Conservation (phyloP, 495 filamentous ascomycete genomes). For the Extremus antarcticus region DNA sequence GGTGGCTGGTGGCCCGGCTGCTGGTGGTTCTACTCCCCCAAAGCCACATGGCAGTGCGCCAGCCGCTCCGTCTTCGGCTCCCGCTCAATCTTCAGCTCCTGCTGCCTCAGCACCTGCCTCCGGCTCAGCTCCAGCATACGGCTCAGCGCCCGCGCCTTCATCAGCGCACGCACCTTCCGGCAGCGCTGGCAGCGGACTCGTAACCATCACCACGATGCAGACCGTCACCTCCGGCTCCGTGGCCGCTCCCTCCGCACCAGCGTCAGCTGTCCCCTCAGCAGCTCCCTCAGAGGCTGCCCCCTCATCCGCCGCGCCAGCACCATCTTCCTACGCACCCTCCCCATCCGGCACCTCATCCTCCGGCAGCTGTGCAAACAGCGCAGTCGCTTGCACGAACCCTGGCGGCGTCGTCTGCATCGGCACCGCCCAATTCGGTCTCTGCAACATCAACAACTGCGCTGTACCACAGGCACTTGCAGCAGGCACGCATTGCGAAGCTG, state of each 20-base stretch:
- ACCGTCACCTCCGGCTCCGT: neutral
- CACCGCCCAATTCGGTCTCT: slow-evolving; percentile 24
- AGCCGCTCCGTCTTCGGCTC: neutral
- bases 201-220: neutral
- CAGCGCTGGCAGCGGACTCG: neutral
- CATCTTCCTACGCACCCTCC: slow-evolving; percentile 1
- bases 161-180: neutral
- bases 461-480: slow-evolving; percentile 23
- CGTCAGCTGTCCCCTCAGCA: slow-evolving; percentile 1
- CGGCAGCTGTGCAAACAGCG: slow-evolving; percentile 12
- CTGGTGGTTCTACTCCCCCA: neutral
- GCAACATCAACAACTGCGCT: slow-evolving; percentile 25
- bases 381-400: slow-evolving; percentile 23
- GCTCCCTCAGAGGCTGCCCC: slow-evolving; percentile 4
- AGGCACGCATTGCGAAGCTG: slow-evolving; percentile 26
- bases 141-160: neutral
- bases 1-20: too few species aligned
- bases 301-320: neutral
- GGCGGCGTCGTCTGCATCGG: slow-evolving; percentile 30
- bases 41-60: neutral
- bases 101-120: neutral
- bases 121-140: neutral
- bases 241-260: neutral
- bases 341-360: neutral
- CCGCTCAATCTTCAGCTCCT: neutral